Conservation (phyloP, 2,329 filamentous ascomycete genomes). For the Colletotrichum chrysophilum region DNA sequence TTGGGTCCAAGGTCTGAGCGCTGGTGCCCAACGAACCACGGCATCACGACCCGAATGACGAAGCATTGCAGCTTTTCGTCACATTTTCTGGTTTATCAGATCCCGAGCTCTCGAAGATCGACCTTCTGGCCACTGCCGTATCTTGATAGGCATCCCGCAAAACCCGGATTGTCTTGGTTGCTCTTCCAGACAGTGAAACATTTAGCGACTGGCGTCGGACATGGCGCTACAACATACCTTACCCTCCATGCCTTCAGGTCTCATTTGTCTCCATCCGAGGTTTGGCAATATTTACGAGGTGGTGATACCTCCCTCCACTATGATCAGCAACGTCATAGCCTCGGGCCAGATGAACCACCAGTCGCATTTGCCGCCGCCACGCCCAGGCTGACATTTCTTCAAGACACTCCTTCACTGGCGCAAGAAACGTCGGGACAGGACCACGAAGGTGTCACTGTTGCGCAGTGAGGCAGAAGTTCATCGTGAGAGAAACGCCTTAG, state of each 20-base stretch:
- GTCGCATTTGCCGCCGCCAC: background rate
- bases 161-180: background rate
- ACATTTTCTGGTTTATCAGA: background rate
- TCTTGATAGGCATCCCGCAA: background rate
- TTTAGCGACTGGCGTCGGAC: background rate
- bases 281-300: background rate
- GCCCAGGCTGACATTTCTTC: background rate
- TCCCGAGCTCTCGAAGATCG: background rate
- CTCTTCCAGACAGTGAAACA: background rate
- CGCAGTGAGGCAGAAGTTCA: background rate
- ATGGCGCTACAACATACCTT: slow-evolving; percentile 1
- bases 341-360: background rate
- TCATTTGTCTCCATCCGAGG: background rate
- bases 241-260: background rate
- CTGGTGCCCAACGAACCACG: slow-evolving; percentile 11
- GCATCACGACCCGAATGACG: background rate
- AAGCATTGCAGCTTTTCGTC: background rate
- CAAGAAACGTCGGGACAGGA: background rate
- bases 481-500: background rate
- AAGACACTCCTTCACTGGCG: background rate
- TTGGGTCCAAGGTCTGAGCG: background rate
- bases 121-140: background rate
- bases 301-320: background rate
- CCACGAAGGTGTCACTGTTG: background rate
- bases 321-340: background rate